Evolutionary conservation across 2,329 filamentous ascomycete species (phyloP).

Genomic region (Ophiostoma tasmaniense): DNA sequence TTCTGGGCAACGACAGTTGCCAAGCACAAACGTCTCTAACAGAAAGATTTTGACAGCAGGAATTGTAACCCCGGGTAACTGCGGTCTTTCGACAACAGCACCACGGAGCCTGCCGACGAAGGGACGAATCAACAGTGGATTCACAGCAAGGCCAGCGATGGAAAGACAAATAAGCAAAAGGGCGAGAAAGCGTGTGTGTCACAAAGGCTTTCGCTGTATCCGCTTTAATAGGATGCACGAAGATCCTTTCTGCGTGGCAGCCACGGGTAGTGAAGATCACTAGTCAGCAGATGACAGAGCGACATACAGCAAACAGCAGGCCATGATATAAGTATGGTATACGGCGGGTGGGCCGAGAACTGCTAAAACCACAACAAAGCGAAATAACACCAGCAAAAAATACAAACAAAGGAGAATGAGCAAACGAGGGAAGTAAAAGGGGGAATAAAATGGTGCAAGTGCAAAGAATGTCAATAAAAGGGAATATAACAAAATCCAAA

Average conservation of each 20-base stretch:
- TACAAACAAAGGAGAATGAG: background rate
- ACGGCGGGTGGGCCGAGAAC: background rate
- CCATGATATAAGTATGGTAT: background rate
- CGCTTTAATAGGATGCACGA: background rate
- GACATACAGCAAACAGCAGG: background rate
- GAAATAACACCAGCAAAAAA: background rate
- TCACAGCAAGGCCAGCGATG: background rate
- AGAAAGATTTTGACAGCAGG: background rate
- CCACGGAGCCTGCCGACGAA: background rate
- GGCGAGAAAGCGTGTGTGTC: background rate
- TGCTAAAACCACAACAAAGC: background rate
- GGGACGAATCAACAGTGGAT: background rate
- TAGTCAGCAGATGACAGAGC: background rate
- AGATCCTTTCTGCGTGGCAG: conserved; percentile 6
- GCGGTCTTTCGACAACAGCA: background rate
- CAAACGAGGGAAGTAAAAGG: background rate
- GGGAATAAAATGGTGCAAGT: background rate
- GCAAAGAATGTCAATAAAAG: background rate
- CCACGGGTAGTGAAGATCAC: conserved; percentile 1
- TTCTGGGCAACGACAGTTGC: background rate
- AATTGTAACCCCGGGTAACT: background rate
- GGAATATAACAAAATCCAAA: background rate
- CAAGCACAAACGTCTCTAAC: background rate
- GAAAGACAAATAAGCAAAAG: background rate
- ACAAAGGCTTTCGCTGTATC: background rate